phyloP scores from a whole-genome alignment of 2,329 filamentous ascomycete genomes.

The Ceratocystis cacaofunesta region DNA sequence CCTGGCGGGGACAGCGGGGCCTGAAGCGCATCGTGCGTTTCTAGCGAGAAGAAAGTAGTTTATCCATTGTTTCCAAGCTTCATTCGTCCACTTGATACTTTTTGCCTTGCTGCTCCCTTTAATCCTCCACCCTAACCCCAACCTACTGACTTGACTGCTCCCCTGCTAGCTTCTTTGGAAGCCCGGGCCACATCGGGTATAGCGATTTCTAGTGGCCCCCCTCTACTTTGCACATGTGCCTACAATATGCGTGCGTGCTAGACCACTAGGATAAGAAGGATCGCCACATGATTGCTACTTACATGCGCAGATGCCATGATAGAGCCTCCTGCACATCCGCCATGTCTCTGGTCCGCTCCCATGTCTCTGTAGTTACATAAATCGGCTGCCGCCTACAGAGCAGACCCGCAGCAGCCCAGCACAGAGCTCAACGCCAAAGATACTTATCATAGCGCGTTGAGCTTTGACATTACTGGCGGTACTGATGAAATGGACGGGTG shows the following conservation, averaged over 20 bases:
- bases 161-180: not conserved
- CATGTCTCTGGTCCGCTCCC: too few relatives aligned
- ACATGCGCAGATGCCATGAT: not conserved
- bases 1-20: not conserved
- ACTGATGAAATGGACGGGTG: not conserved
- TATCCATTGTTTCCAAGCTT: not conserved
- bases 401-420: not conserved
- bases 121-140: not conserved
- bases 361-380: too few relatives aligned
- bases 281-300: not conserved
- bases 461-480: not conserved
- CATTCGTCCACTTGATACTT: not conserved
- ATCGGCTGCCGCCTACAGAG: not conserved
- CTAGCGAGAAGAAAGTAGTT: not conserved
- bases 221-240: not conserved
- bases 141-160: not conserved
- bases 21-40: not conserved
- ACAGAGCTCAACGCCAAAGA: not conserved
- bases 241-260: not conserved
- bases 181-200: not conserved
- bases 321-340: not conserved
- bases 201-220: not conserved
- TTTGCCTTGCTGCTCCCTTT: not conserved
- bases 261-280: not conserved
- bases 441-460: not conserved